Evolutionary conservation across 768 basidiomycete genomes (phyloP).

Genomic region (Pluteus cervinus): DNA sequence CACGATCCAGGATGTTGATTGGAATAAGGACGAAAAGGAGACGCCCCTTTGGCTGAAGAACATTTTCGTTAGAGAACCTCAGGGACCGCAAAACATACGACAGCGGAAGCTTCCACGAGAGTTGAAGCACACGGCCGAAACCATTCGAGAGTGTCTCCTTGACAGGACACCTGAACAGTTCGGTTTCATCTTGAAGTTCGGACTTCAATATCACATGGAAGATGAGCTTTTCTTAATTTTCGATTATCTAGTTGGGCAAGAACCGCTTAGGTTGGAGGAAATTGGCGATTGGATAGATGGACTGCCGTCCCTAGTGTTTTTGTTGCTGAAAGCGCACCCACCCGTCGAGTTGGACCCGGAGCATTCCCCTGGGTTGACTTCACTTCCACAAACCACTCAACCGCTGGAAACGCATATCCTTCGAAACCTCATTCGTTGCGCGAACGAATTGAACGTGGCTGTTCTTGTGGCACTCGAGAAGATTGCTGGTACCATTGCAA

Average conservation of each 20-base stretch:
- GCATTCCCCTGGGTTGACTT: too few relatives aligned
- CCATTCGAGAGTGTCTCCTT: slow-evolving; percentile 18
- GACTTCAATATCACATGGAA: slow-evolving; percentile 46
- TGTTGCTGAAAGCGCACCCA: slow-evolving; percentile 41
- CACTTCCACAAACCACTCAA: too few relatives aligned
- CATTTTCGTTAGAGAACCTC: slow-evolving; percentile 15
- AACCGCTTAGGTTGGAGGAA: slow-evolving; percentile 20
- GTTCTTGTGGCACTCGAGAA: slow-evolving; percentile 56
- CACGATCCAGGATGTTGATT: slow-evolving; percentile 33
- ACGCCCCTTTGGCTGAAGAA: slow-evolving; percentile 17
- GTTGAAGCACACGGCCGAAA: slow-evolving; percentile 19
- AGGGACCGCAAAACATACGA: slow-evolving; percentile 1
- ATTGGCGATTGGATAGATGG: slow-evolving; percentile 39
- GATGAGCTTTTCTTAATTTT: slow-evolving; percentile 51
- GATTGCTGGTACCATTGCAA: slow-evolving; percentile 36
- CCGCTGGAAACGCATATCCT: slow-evolving; percentile 29
- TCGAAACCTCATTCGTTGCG: slow-evolving; percentile 45
- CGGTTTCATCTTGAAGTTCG: slow-evolving; percentile 32
- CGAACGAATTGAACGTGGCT: slow-evolving; percentile 48
- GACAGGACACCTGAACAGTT: slow-evolving; percentile 21
- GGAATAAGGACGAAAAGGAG: slow-evolving; percentile 24
- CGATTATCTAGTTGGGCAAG: slow-evolving; percentile 24
- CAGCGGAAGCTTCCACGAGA: not conserved
- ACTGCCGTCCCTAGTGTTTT: slow-evolving; percentile 50
- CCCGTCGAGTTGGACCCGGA: slow-evolving; percentile 34